Conservation (phyloP, 2,329 filamentous ascomycete genomes). For the Sarocladiaceae sp. region DNA sequence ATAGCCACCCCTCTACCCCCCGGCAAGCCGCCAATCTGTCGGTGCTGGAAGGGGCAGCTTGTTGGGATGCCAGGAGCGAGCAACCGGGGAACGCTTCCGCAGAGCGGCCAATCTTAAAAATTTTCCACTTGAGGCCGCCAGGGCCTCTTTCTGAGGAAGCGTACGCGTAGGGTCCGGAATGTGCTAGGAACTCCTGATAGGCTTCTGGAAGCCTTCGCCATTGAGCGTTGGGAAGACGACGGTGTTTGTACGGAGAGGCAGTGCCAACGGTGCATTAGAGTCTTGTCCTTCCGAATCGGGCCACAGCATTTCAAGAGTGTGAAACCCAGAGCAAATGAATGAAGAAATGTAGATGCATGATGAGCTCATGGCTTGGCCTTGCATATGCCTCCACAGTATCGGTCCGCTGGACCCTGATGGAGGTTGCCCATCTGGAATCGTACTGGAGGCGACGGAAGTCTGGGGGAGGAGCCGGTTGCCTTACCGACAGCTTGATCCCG, state of each 20-base stretch:
- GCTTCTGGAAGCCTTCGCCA: constrained; percentile 5
- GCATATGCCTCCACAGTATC: background rate
- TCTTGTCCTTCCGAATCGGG: too few relatives aligned
- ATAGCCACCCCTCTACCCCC: background rate
- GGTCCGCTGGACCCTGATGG: constrained; percentile 5
- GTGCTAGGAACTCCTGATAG: background rate
- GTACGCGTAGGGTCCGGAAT: too few relatives aligned
- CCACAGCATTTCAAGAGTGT: too few relatives aligned
- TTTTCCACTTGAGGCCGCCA: background rate
- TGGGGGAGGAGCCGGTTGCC: background rate
- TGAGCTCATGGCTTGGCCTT: constrained; percentile 4
- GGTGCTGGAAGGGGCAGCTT: background rate
- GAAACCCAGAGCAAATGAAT: too few relatives aligned
- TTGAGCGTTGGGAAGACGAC: background rate
- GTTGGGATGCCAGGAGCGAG: constrained; percentile 2
- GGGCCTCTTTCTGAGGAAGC: background rate
- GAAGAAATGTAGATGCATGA: too few relatives aligned
- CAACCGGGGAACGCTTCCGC: constrained; percentile 8
- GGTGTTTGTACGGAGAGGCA: background rate
- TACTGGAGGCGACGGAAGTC: background rate
- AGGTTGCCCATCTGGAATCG: background rate
- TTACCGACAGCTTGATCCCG: background rate
- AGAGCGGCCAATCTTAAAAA: constrained; percentile 8
- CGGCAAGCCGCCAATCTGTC: constrained; percentile 7
- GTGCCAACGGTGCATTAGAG: background rate